phyloP scores from a whole-genome alignment of 495 filamentous ascomycete genomes.

The Aspergillus ostianus region DNA sequence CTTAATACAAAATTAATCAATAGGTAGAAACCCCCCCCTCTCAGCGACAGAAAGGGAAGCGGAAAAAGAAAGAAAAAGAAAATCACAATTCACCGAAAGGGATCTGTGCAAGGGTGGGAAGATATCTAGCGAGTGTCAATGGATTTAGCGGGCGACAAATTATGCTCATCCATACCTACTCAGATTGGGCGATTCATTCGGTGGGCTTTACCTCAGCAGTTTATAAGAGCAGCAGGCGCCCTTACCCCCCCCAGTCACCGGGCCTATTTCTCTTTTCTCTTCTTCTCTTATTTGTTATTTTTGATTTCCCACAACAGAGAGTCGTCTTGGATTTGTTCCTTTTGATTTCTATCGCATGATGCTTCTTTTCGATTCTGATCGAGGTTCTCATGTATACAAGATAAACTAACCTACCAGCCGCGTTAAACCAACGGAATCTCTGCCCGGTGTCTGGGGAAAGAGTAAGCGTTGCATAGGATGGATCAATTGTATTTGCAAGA shows the following conservation, averaged over 20 bases:
- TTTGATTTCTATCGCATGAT: background rate
- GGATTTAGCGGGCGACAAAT: conserved; percentile 13
- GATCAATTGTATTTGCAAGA: too few species aligned
- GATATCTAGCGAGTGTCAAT: conserved; percentile 11
- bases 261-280: conserved; percentile 14
- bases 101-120: conserved; percentile 14
- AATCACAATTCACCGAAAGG: conserved; percentile 1
- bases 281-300: conserved; percentile 11
- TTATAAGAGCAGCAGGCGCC: conserved; percentile 37
- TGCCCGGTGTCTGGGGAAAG: background rate
- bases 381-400: background rate
- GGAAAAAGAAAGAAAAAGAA: conserved; percentile 4
- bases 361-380: background rate
- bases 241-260: conserved; percentile 18
- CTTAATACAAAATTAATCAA: too few species aligned
- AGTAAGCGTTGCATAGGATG: background rate
- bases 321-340: background rate
- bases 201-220: conserved; percentile 18
- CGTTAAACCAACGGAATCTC: background rate
- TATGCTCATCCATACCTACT: conserved; percentile 23
- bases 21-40: background rate
- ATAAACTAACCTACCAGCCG: background rate
- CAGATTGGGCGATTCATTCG: conserved; percentile 24
- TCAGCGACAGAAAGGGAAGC: background rate
- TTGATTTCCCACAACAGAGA: conserved; percentile 3